phyloP scores from a whole-genome alignment of 257 asterid genomes.

The Capsicum baccatum region DNA sequence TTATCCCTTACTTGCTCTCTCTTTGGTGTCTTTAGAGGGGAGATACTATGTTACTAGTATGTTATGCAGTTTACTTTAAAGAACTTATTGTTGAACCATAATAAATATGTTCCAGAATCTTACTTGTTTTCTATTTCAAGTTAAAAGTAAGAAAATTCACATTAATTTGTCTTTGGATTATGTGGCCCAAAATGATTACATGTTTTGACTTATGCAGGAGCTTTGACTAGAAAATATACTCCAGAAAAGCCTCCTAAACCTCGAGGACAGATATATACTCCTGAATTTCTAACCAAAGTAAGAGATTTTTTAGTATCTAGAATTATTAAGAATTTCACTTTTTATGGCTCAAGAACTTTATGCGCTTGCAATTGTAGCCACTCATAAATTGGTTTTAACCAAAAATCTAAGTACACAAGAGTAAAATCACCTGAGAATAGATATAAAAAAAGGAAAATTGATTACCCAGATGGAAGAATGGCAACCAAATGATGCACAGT shows the following conservation, averaged over 20 bases:
- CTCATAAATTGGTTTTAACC: slow-evolving; percentile 39
- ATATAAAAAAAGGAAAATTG: no score
- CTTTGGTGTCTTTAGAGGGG: neutral
- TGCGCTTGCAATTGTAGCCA: slow-evolving; percentile 75
- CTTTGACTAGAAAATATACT: slow-evolving; percentile 86
- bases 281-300: slow-evolving; percentile 72
- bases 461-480: no score
- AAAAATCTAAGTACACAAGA: no score
- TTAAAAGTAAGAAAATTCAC: neutral
- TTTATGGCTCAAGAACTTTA: slow-evolving; percentile 25
- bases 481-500: no score
- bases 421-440: no score
- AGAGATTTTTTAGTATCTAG: slow-evolving; percentile 18
- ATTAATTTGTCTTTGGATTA: neutral
- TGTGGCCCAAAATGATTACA: neutral
- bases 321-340: neutral
- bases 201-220: slow-evolving; percentile 58
- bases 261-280: slow-evolving; percentile 81
- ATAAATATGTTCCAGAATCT: slow-evolving; percentile 8
- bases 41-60: neutral
- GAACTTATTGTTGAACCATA: neutral
- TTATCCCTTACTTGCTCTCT: neutral
- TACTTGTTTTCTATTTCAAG: neutral
- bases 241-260: slow-evolving; percentile 88
- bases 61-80: neutral